These are phyloP conservation scores for Acacia acuminata DNA, from an alignment of 306 rosid genomes.

Conservation along the genomic window DNA sequence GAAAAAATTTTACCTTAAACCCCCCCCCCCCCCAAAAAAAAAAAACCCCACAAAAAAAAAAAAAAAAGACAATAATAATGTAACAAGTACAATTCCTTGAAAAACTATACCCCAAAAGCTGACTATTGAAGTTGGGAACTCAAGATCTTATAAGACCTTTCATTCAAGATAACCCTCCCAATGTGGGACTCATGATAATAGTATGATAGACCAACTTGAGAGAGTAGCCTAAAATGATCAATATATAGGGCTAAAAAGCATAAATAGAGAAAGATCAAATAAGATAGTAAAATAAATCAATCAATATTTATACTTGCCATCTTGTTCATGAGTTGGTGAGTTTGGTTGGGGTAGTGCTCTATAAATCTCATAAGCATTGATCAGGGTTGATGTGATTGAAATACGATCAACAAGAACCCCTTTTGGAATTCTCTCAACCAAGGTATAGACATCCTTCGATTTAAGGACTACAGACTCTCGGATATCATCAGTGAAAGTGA, in stretches of 20 bases:
- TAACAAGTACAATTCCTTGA: too few relatives aligned
- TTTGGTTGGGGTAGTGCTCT: neutral
- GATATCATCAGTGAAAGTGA: neutral
- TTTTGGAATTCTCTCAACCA: neutral
- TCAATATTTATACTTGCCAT: conserved; percentile 7
- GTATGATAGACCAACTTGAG: neutral
- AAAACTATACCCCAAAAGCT: too few relatives aligned
- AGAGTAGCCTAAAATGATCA: neutral
- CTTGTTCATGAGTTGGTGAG: conserved; percentile 11
- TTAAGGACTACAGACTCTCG: neutral
- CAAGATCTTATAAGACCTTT: too few relatives aligned
- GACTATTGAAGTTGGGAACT: too few relatives aligned
- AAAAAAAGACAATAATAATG: too few relatives aligned
- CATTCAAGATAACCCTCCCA: too few relatives aligned
- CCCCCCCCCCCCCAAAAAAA: too few relatives aligned
- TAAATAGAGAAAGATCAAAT: neutral
- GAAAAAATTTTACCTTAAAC: too few relatives aligned
- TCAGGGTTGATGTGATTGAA: neutral
- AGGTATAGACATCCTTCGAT: neutral
- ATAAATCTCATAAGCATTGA: conserved; percentile 33
- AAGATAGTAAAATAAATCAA: neutral
- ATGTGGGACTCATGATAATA: too few relatives aligned
- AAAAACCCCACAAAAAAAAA: too few relatives aligned
- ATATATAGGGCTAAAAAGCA: neutral
- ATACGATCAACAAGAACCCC: neutral